Conservation (phyloP, 805 yeast species). For the Kluyveromyces nonfermentans region DNA sequence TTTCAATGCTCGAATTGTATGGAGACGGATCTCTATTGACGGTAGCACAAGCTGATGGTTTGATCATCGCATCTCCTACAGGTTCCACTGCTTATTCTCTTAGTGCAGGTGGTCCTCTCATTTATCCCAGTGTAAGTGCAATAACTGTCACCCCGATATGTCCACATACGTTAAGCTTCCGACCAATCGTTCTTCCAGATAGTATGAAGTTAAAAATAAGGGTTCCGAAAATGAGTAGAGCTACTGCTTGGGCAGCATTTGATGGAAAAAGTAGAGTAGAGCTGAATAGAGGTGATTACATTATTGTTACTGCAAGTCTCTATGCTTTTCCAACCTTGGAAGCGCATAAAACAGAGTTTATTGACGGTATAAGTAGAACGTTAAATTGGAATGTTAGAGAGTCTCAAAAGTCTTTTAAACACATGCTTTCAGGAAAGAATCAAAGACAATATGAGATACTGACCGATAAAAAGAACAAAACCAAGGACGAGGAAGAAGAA, state of each 20-base stretch:
- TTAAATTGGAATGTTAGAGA: slow-evolving; percentile 92
- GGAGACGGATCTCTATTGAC: slow-evolving; percentile 83
- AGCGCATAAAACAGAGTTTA: slow-evolving; percentile 61
- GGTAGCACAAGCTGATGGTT: slow-evolving; percentile 88
- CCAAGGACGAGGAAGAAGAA: slow-evolving; percentile 12
- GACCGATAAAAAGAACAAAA: slow-evolving; percentile 10
- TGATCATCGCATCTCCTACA: slow-evolving; percentile 88
- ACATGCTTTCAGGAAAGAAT: slow-evolving; percentile 48
- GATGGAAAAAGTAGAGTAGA: slow-evolving; percentile 89
- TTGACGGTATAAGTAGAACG: slow-evolving; percentile 78
- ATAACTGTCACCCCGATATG: slow-evolving; percentile 92
- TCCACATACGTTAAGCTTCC: slow-evolving; percentile 87
- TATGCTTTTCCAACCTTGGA: slow-evolving; percentile 92
- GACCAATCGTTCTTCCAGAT: slow-evolving; percentile 89
- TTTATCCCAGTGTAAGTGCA: slow-evolving; percentile 90
- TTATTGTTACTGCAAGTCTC: slow-evolving; percentile 75
- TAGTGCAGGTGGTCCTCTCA: slow-evolving; percentile 91
- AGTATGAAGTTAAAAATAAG: slow-evolving; percentile 78
- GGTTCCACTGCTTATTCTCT: slow-evolving; percentile 95
- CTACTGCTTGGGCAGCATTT: slow-evolving; percentile 95
- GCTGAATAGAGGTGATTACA: slow-evolving; percentile 71
- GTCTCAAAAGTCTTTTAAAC: slow-evolving; percentile 72
- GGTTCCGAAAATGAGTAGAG: slow-evolving; percentile 72
- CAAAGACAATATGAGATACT: slow-evolving; percentile 34
- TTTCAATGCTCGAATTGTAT: slow-evolving; percentile 79